A percentile compares a stretch with the other conserved stretches of the same genome.
These are phyloP conservation scores for Clitopilus hobsonii DNA, from an alignment of 768 basidiomycete genomes.

Conservation along the genomic window DNA sequence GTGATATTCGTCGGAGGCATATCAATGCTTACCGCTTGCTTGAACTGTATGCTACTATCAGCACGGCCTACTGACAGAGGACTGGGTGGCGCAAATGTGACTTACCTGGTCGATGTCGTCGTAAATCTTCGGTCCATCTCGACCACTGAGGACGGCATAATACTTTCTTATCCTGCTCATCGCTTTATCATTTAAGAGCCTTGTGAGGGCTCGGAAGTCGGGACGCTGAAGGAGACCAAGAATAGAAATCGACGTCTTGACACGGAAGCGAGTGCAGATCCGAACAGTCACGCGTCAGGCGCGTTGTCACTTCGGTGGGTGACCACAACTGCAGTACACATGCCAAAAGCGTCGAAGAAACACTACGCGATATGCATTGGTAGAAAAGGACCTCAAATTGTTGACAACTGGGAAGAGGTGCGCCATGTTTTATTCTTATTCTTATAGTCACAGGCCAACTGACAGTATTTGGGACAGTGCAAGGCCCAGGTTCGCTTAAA, in stretches of 20 bases:
- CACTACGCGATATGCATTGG: slow-evolving; percentile 62
- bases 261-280: background rate
- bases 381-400: slow-evolving; percentile 53
- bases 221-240: too few relatives aligned
- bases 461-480: slow-evolving; percentile 28
- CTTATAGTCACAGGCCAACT: background rate
- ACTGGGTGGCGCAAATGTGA: background rate
- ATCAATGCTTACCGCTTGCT: background rate
- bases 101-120: slow-evolving; percentile 5
- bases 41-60: background rate
- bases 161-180: slow-evolving; percentile 3
- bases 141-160: slow-evolving; percentile 12
- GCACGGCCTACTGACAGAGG: background rate
- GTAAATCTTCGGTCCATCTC: slow-evolving; percentile 9
- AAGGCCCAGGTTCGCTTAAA: slow-evolving; percentile 33
- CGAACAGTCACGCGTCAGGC: background rate
- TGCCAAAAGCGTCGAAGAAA: slow-evolving; percentile 22
- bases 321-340: slow-evolving; percentile 5
- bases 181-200: background rate
- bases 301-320: background rate
- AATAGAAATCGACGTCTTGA: too few relatives aligned
- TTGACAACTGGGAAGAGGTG: slow-evolving; percentile 58
- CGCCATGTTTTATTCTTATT: slow-evolving; percentile 7
- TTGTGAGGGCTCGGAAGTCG: too few relatives aligned
- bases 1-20: background rate